Evolutionary conservation across 164 flowering plant species (phyloP), one percentile per base, ranked within the genome.

Genomic region (Warburgia ugandensis): DNA sequence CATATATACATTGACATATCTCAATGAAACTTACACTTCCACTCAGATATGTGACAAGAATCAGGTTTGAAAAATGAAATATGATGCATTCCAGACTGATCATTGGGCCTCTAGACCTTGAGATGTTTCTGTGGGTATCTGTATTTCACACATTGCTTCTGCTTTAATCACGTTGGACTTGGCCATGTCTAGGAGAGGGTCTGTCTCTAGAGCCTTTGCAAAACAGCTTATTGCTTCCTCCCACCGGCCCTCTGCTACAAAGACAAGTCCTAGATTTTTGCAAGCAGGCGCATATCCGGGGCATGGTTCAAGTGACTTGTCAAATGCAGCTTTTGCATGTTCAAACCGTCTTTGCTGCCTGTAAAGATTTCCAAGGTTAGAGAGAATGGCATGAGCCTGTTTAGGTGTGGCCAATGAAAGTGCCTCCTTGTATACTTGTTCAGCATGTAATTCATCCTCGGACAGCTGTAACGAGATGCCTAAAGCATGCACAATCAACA

Each of bases 281-380:
- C 69, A 79, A n/a, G 98, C 95, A 43, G 98, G 96, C 42, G 95
- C 91, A 70, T 92, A 88, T 17, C 91, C 98, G 26, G 95, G 96
- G 31, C 57, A 71, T 49, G 81, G 77, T 59, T 78, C 88, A 31
- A 85, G 84, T 6, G 94, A 70, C 62, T 86, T 88, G 4, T 76
- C 63, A 39, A 88, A 75, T 91, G 86, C 78, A 50, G 90, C 88
- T 56, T 82, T 87, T 38, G 95, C 94, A 12, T 50, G 66, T 26
- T 77, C 81, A 51, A 72, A 78, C 37, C 64, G 69, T 54, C 66
- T 78, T 53, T 73, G 79, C 68, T 81, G 92, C 20, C 95, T 56
- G 54, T 81, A 83, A 2, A 92, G 76, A 63, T 77, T 86, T 42
- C 95, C 95, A 16, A 92, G 85, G 69, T 92, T 92, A 42, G 91